Conservation (phyloP, 768 basidiomycete species). For the Phylloporus scabripes region DNA sequence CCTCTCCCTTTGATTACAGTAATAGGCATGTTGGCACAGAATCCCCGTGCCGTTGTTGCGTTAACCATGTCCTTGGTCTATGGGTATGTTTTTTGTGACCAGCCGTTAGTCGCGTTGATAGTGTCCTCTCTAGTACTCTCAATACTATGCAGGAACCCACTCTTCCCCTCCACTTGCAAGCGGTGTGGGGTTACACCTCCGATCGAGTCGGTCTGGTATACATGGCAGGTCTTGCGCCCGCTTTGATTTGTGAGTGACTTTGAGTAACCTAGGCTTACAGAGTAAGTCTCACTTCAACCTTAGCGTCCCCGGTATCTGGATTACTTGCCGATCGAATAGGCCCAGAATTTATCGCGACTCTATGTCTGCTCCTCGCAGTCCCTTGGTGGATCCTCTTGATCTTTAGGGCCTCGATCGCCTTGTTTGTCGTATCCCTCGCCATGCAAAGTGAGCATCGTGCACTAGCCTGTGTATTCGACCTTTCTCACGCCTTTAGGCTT, state of each 20-base stretch:
- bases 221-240: constrained; percentile 58
- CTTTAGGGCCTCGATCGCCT: constrained; percentile 44
- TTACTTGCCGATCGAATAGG: constrained; percentile 52
- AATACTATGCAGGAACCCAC: constrained; percentile 51
- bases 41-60: constrained; percentile 45
- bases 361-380: constrained; percentile 45
- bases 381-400: constrained; percentile 62
- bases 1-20: constrained; percentile 39
- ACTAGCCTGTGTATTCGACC: not conserved
- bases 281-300: not conserved
- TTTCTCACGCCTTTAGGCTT: constrained; percentile 40
- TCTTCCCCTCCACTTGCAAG: constrained; percentile 50
- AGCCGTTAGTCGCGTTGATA: not conserved
- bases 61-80: constrained; percentile 44
- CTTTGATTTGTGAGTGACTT: constrained; percentile 50
- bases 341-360: constrained; percentile 46
- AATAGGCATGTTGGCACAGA: constrained; percentile 37
- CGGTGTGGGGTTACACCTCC: constrained; percentile 43
- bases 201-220: constrained; percentile 61
- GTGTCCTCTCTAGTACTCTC: constrained; percentile 35
- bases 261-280: not conserved
- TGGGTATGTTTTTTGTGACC: constrained; percentile 38
- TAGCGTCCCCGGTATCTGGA: constrained; percentile 59
- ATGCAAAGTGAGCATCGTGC: constrained; percentile 44
- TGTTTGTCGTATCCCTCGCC: constrained; percentile 37